These are phyloP conservation scores for Coprinopsis strossmayeri DNA, from an alignment of 768 basidiomycete species.

Conservation along the genomic window DNA sequence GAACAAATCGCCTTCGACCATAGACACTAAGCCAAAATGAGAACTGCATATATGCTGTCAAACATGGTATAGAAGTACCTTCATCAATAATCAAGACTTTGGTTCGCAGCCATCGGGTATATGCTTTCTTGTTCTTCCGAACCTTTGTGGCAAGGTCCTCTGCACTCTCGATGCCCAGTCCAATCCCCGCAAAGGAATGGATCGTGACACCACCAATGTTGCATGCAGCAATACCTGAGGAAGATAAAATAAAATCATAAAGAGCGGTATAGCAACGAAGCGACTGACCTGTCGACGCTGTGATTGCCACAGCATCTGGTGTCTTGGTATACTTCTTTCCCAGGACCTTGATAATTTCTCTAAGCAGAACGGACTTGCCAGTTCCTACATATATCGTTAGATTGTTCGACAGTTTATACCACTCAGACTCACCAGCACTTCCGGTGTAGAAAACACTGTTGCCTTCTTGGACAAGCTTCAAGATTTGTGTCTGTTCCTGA, in stretches of 20 bases:
- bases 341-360: conserved; percentile 82
- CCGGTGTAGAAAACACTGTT: conserved; percentile 93
- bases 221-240: conserved; percentile 84
- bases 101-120: conserved; percentile 73
- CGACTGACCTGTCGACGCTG: conserved; percentile 80
- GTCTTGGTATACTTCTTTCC: conserved; percentile 44
- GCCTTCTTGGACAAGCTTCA: conserved; percentile 67
- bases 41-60: neutral
- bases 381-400: conserved; percentile 58
- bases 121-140: conserved; percentile 79
- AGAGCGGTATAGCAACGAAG: neutral
- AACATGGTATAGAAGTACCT: conserved; percentile 33
- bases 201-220: conserved; percentile 96
- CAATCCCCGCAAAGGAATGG: conserved; percentile 94
- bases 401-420: neutral
- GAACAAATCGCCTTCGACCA: conserved; percentile 91
- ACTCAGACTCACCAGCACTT: conserved; percentile 69
- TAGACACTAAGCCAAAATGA: conserved; percentile 62
- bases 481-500: conserved; percentile 78
- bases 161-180: conserved; percentile 64
- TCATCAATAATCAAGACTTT: conserved; percentile 82
- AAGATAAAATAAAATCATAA: neutral
- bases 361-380: conserved; percentile 90
- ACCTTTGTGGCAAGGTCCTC: conserved; percentile 61
- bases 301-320: conserved; percentile 80